These are phyloP conservation scores for Russula foetens DNA, from an alignment of 768 basidiomycete genomes.

Conservation along the genomic window DNA sequence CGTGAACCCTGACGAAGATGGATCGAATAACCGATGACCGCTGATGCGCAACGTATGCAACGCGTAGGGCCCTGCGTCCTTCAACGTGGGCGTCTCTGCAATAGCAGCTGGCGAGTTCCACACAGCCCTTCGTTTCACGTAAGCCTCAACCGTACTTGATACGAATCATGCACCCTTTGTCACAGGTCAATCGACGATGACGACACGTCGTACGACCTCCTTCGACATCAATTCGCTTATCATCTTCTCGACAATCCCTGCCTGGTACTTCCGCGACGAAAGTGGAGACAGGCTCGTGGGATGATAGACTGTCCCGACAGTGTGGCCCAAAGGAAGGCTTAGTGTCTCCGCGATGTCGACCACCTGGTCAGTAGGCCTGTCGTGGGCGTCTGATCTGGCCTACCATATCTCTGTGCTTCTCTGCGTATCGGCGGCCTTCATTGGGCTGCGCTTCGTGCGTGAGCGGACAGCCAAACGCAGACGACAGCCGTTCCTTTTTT, in stretches of 20 bases:
- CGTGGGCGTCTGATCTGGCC: constrained; percentile 20
- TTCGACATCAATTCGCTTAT: too few species aligned
- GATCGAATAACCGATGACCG: too few species aligned
- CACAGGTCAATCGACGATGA: too few species aligned
- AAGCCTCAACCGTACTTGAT: too few species aligned
- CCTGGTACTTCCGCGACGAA: constrained; percentile 30
- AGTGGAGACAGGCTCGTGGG: constrained; percentile 29
- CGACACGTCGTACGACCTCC: too few species aligned
- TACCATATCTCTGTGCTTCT: constrained; percentile 2
- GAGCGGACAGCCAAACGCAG: constrained; percentile 16
- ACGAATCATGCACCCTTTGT: too few species aligned
- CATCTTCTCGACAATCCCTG: constrained; percentile 32
- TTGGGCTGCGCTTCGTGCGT: constrained; percentile 21
- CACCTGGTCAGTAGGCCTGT: constrained; percentile 23
- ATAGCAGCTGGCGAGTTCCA: too few species aligned
- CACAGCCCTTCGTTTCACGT: too few species aligned
- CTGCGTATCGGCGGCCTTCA: constrained; percentile 14
- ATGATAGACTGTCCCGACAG: constrained; percentile 28
- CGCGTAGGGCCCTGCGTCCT: too few species aligned
- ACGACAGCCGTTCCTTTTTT: background rate
- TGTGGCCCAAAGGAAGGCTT: constrained; percentile 12
- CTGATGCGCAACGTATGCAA: too few species aligned
- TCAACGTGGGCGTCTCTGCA: too few species aligned
- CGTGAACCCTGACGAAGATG: too few species aligned
- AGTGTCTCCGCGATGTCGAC: constrained; percentile 19